Percentiles rank a stretch among this genome's conserved stretches.
Conservation (phyloP, 1,139 yeast species). For the Sugiyamaella pinicola region DNA sequence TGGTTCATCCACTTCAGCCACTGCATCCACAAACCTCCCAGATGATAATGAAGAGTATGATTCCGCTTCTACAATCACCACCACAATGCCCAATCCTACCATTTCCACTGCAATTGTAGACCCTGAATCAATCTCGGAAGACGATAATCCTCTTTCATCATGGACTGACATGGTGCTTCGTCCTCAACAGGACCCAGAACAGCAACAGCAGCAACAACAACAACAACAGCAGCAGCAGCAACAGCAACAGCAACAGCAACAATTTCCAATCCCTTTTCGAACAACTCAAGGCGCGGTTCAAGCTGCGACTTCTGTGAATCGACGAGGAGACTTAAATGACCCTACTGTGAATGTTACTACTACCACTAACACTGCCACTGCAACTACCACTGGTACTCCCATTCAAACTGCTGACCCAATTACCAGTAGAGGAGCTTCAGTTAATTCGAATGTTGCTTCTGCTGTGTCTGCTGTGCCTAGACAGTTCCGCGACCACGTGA, state of each 20-base stretch:
- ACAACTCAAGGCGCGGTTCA: slow-evolving; percentile 21
- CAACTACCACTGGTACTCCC: not conserved
- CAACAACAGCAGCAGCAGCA: slow-evolving; percentile 14
- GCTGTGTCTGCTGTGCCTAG: slow-evolving; percentile 42
- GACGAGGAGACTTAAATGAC: not conserved
- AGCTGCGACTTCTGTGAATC: slow-evolving; percentile 19
- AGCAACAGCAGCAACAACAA: slow-evolving; percentile 10
- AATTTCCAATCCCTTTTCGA: slow-evolving; percentile 15
- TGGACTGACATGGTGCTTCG: slow-evolving; percentile 16
- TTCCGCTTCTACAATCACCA: slow-evolving; percentile 11
- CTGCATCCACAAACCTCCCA: not conserved
- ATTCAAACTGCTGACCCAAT: slow-evolving; percentile 1
- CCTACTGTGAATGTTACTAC: slow-evolving; percentile 1
- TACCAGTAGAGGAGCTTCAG: slow-evolving; percentile 10
- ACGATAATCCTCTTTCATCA: slow-evolving; percentile 12
- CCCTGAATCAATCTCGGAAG: slow-evolving; percentile 15
- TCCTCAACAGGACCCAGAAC: slow-evolving; percentile 10
- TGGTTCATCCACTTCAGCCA: not conserved
- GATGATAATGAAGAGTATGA: slow-evolving; percentile 14
- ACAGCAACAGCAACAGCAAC: slow-evolving; percentile 12
- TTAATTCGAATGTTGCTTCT: slow-evolving; percentile 12
- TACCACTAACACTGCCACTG: not conserved
- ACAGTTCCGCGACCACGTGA: slow-evolving; percentile 69
- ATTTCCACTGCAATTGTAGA: slow-evolving; percentile 16
- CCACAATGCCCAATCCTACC: slow-evolving; percentile 1